A percentile compares a stretch with the other conserved stretches of the same genome.
Evolutionary conservation across 73 alveolate genomes (phyloP).

Genomic region (Paramecium bursaria): DNA sequence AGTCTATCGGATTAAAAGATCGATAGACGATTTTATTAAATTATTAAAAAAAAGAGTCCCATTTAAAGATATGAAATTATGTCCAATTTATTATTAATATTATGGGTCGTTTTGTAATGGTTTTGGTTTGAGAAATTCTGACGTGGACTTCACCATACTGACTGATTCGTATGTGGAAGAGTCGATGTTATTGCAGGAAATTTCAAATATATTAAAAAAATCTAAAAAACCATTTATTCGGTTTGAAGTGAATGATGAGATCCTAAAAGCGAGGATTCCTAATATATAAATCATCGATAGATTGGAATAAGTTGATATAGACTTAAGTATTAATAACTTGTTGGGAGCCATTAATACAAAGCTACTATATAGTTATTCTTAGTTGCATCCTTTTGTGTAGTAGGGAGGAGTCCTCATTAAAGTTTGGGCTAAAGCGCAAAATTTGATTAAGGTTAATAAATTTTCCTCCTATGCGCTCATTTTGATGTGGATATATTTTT

Average conservation of each 20-base stretch:
- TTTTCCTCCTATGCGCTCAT: slow-evolving; percentile 36
- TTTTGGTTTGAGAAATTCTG: slow-evolving; percentile 1
- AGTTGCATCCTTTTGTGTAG: not conserved
- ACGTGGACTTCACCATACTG: slow-evolving; percentile 7
- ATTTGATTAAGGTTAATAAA: not conserved
- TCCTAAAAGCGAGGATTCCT: not conserved
- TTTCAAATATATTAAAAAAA: too few relatives aligned
- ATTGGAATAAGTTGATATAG: not conserved
- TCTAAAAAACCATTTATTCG: too few relatives aligned
- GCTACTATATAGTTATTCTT: slow-evolving; percentile 4
- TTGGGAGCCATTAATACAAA: slow-evolving; percentile 48
- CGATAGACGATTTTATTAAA: slow-evolving; percentile 13
- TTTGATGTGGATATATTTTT: slow-evolving; percentile 13
- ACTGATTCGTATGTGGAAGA: slow-evolving; percentile 18
- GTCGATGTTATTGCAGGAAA: too few relatives aligned
- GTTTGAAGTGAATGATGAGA: not conserved
- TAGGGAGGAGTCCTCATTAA: slow-evolving; percentile 29
- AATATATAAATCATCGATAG: not conserved
- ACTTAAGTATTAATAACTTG: slow-evolving; percentile 24
- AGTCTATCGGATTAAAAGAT: too few relatives aligned
- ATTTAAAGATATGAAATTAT: too few relatives aligned
- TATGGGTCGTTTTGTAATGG: slow-evolving; percentile 38
- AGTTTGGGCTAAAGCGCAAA: slow-evolving; percentile 22
- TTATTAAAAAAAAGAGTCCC: not conserved
- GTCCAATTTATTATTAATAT: too few relatives aligned